These are phyloP conservation scores for Fraxinus velutina DNA, from an alignment of 305 asterid genomes.

Conservation along the genomic window DNA sequence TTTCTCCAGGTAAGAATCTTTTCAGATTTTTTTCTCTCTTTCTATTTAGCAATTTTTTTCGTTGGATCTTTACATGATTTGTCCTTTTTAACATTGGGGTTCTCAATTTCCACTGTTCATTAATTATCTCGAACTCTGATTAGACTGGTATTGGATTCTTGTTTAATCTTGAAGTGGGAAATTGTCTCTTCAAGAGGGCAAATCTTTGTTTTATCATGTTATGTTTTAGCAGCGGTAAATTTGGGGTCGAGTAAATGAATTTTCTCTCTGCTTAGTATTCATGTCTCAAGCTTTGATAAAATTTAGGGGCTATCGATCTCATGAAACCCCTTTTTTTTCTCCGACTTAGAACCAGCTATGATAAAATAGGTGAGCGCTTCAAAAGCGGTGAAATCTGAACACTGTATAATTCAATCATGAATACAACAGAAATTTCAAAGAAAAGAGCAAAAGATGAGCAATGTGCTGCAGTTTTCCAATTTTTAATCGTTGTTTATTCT, in stretches of 20 bases:
- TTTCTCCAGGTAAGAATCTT: conserved; percentile 59
- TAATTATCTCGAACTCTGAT: not conserved
- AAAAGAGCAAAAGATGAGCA: not conserved
- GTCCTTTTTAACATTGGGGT: not conserved
- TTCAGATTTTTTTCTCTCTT: not conserved
- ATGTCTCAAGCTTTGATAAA: conserved; percentile 10
- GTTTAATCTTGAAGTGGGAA: not conserved
- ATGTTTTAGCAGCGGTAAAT: not conserved
- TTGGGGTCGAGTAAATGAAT: not conserved
- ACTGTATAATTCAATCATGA: not conserved
- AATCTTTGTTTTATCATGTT: not conserved
- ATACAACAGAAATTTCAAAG: not conserved
- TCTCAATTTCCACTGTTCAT: not conserved
- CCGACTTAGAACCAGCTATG: conserved; percentile 3
- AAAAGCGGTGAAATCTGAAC: not conserved
- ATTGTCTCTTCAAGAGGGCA: not conserved
- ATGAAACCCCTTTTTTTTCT: not conserved
- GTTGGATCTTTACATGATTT: not conserved
- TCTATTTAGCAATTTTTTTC: not conserved
- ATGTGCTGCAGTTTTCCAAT: not conserved
- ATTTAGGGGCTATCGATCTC: not conserved
- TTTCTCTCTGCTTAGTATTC: not conserved
- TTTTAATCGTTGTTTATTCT: not conserved
- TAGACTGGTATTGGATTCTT: not conserved
- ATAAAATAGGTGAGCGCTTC: not conserved